A percentile compares a stretch with the other conserved stretches of the same genome.
Conservation (phyloP, 2,329 filamentous ascomycete genomes). For the Colletotrichum orchidophilum region DNA sequence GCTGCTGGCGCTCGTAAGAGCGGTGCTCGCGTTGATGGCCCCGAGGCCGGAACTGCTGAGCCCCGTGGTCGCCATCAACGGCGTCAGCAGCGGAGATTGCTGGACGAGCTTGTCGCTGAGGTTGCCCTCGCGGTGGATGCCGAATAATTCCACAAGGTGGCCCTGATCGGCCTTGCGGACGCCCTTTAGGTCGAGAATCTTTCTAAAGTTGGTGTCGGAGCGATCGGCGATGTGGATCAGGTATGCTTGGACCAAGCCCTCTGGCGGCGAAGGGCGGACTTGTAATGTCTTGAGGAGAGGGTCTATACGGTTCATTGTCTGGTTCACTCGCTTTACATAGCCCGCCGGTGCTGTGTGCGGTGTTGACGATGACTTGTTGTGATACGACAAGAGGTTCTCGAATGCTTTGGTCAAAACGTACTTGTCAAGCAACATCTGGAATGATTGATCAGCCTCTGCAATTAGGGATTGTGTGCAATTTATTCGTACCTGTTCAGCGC, state of each 20-base stretch:
- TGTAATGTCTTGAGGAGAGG: conserved; percentile 95
- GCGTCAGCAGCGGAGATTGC: conserved; percentile 75
- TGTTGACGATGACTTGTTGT: conserved; percentile 54
- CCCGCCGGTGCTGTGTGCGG: conserved; percentile 59
- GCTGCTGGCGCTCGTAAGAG: conserved; percentile 45
- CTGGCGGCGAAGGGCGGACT: conserved; percentile 88
- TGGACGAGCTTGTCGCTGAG: conserved; percentile 75
- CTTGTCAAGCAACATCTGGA: conserved; percentile 91
- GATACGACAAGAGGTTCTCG: conserved; percentile 73
- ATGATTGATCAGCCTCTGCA: conserved; percentile 36
- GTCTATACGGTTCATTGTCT: conserved; percentile 86
- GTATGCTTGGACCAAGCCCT: conserved; percentile 96
- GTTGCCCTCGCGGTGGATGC: conserved; percentile 80
- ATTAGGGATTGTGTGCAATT: background rate
- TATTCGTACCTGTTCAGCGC: conserved; percentile 80
- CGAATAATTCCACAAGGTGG: conserved; percentile 86
- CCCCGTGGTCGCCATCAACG: conserved; percentile 62
- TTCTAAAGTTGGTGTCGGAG: conserved; percentile 93
- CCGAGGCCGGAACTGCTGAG: conserved; percentile 44
- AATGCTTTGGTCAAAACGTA: conserved; percentile 88
- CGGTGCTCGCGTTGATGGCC: conserved; percentile 56
- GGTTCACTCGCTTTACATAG: conserved; percentile 87
- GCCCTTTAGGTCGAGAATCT: conserved; percentile 95
- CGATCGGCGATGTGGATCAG: conserved; percentile 96
- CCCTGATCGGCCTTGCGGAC: conserved; percentile 85